Percentiles rank a stretch among this genome's conserved stretches.
These are phyloP conservation scores for Neolentinus lepideus DNA, from an alignment of 1,284 basidiomycete species.

Conservation along the genomic window DNA sequence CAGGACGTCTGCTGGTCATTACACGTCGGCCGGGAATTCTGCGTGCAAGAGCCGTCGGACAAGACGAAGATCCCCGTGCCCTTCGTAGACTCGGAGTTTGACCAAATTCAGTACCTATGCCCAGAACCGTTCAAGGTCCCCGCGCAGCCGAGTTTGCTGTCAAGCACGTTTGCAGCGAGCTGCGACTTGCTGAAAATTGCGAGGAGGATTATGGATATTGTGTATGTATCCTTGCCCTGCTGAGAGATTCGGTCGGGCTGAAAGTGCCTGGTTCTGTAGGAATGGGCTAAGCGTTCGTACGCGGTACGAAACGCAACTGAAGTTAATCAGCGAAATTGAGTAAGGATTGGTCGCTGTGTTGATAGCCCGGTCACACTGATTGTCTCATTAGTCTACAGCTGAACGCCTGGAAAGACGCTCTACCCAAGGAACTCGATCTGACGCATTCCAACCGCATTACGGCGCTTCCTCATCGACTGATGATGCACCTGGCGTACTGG, in stretches of 20 bases:
- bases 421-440: constrained; percentile 48
- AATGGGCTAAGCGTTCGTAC: constrained; percentile 34
- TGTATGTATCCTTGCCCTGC: constrained; percentile 33
- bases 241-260: background rate
- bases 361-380: constrained; percentile 1
- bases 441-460: constrained; percentile 38
- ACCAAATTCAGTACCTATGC: constrained; percentile 37
- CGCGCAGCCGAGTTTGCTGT: constrained; percentile 38
- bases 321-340: constrained; percentile 49
- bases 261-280: constrained; percentile 18
- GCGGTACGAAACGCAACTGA: constrained; percentile 32
- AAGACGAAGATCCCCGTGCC: constrained; percentile 32
- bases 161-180: constrained; percentile 44
- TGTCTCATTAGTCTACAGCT: constrained; percentile 40
- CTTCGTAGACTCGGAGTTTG: constrained; percentile 36
- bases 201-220: constrained; percentile 48
- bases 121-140: constrained; percentile 25
- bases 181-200: constrained; percentile 50
- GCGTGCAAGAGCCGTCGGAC: constrained; percentile 31
- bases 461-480: constrained; percentile 53
- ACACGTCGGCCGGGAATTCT: constrained; percentile 51
- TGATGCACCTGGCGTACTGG: constrained; percentile 56
- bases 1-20: constrained; percentile 55
- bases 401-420: constrained; percentile 49
- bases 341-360: constrained; percentile 17